A percentile compares a stretch with the other conserved stretches of the same genome.
phyloP scores from a whole-genome alignment of 2,329 filamentous ascomycete species.

The Xylaria sp. region DNA sequence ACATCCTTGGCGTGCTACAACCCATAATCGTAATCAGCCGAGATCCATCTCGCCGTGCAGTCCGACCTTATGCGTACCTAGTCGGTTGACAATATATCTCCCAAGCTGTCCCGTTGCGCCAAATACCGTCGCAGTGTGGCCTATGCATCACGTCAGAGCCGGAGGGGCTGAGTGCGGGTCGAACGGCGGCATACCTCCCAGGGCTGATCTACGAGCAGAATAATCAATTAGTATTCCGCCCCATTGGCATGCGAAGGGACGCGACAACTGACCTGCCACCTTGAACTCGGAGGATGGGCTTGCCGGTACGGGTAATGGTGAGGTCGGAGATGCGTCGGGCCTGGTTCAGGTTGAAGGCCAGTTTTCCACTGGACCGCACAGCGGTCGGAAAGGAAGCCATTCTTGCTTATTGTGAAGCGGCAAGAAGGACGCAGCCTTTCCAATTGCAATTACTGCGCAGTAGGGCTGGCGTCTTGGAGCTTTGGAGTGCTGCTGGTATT shows the following conservation, averaged over 20 bases:
- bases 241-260: not conserved
- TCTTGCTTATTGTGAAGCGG: conserved; percentile 41
- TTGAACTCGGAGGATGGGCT: conserved; percentile 85
- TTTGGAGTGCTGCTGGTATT: conserved; percentile 9
- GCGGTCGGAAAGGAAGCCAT: conserved; percentile 62
- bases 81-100: conserved; percentile 94
- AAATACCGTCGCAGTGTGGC: conserved; percentile 96
- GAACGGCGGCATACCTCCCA: conserved; percentile 68
- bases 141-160: conserved; percentile 48
- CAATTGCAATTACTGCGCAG: conserved; percentile 32
- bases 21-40: conserved; percentile 34
- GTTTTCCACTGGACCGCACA: conserved; percentile 55
- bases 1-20: conserved; percentile 83
- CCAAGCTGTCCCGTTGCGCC: conserved; percentile 95
- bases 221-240: conserved; percentile 35
- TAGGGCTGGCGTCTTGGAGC: conserved; percentile 20
- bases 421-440: conserved; percentile 38
- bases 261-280: conserved; percentile 75
- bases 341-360: conserved; percentile 50
- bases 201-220: conserved; percentile 64
- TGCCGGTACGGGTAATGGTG: conserved; percentile 91
- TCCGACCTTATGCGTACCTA: conserved; percentile 56
- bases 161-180: conserved; percentile 5
- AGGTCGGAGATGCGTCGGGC: conserved; percentile 74
- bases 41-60: conserved; percentile 29